Conservation (phyloP, 768 basidiomycete genomes). For the Pleurotus giganteus region DNA sequence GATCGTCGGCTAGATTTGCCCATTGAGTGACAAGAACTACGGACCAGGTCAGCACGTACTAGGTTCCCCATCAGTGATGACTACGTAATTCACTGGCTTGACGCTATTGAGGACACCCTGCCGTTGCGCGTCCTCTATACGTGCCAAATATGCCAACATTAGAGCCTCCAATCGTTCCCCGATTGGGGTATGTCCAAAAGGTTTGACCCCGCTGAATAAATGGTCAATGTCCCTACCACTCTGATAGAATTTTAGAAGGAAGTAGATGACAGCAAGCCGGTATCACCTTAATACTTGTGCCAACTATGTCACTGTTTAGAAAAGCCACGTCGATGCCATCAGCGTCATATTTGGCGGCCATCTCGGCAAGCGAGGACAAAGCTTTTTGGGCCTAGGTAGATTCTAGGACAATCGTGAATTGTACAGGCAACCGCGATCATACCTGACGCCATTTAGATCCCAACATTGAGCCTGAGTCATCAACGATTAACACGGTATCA, state of each 20-base stretch:
- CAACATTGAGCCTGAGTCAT: constrained; percentile 55
- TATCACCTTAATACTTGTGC: constrained; percentile 35
- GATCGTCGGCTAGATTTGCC: constrained; percentile 46
- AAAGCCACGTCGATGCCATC: constrained; percentile 66
- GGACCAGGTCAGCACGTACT: constrained; percentile 33
- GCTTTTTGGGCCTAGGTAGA: constrained; percentile 40
- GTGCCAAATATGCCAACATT: constrained; percentile 23
- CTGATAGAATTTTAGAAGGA: constrained; percentile 23
- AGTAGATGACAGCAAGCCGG: not conserved
- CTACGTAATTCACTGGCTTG: constrained; percentile 57
- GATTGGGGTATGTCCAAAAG: constrained; percentile 45
- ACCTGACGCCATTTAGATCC: constrained; percentile 47
- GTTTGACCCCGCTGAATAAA: constrained; percentile 45
- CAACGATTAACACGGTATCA: constrained; percentile 52
- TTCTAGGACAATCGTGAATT: not conserved
- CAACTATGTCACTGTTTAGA: constrained; percentile 39
- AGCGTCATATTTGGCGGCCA: constrained; percentile 47
- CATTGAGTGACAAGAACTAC: not conserved
- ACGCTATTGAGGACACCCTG: constrained; percentile 27
- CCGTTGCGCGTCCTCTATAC: constrained; percentile 26
- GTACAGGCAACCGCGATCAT: not conserved
- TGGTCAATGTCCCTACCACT: constrained; percentile 30
- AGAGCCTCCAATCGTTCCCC: constrained; percentile 31
- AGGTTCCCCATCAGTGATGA: constrained; percentile 62
- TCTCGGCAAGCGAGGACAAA: constrained; percentile 45